Conservation (phyloP, 148 eudicot species). For the Rhododendron ferrugineum region DNA sequence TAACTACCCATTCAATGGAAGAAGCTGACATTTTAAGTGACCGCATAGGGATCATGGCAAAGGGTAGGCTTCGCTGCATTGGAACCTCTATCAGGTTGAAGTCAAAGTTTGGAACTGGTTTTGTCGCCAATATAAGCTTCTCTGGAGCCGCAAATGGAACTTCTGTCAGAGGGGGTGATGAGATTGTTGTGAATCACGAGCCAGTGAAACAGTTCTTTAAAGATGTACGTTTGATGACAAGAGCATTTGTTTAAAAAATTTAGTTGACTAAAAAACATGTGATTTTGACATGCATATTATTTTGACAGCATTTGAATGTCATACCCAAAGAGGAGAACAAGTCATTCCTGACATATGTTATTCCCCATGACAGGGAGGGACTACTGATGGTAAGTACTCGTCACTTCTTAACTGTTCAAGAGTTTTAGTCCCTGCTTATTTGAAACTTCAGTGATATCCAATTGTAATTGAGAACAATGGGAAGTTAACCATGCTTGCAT, state of each 20-base stretch:
- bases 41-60: constrained; percentile 91
- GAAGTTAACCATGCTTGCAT: constrained; percentile 7
- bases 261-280: background rate
- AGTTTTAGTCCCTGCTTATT: background rate
- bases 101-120: constrained; percentile 84
- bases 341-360: constrained; percentile 63
- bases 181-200: constrained; percentile 26
- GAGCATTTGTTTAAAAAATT: background rate
- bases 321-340: constrained; percentile 72
- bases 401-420: background rate
- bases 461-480: background rate
- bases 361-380: constrained; percentile 68
- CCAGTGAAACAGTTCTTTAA: constrained; percentile 66
- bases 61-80: constrained; percentile 91
- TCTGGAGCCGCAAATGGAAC: constrained; percentile 25
- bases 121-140: constrained; percentile 64
- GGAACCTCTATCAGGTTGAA: constrained; percentile 84
- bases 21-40: constrained; percentile 89
- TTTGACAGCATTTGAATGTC: constrained; percentile 58
- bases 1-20: constrained; percentile 98
- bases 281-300: constrained; percentile 4
- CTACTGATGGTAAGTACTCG: constrained; percentile 47
- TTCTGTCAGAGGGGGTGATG: constrained; percentile 22
- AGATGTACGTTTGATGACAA: constrained; percentile 36
- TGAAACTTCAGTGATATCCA: background rate